Conservation (phyloP, 164 flowering plant species). For the Berberis vulgaris region DNA sequence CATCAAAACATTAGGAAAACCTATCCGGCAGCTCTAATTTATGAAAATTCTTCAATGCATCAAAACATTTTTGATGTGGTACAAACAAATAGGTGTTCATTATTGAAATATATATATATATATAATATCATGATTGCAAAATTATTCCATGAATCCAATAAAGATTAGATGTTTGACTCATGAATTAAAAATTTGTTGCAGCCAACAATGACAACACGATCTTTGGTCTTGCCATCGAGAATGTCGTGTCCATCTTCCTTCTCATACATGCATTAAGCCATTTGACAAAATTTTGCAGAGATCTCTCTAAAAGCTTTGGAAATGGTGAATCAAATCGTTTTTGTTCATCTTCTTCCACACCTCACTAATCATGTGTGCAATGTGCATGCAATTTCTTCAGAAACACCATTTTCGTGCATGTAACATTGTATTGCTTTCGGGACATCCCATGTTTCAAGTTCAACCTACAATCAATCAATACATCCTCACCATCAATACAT, state of each 20-base stretch:
- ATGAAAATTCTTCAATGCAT: too few species aligned
- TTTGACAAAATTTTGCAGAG: background rate
- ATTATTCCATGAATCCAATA: too few species aligned
- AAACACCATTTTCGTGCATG: background rate
- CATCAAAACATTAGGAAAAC: too few species aligned
- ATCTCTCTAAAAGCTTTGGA: background rate
- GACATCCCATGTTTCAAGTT: background rate
- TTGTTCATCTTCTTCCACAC: conserved; percentile 1
- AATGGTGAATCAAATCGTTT: background rate
- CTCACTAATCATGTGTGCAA: background rate
- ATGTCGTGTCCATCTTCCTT: background rate
- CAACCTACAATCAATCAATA: background rate
- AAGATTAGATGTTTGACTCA: too few species aligned
- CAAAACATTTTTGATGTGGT: too few species aligned
- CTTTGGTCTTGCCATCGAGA: background rate
- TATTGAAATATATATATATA: too few species aligned
- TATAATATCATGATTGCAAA: too few species aligned
- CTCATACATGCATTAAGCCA: background rate
- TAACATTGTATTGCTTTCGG: conserved; percentile 4
- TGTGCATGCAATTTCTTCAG: background rate
- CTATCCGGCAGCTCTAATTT: too few species aligned
- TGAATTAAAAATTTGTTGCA: background rate
- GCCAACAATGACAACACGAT: background rate
- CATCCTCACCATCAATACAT: background rate
- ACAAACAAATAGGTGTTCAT: too few species aligned